Conservation (phyloP, 768 basidiomycete genomes). For the Zangia roseola region DNA sequence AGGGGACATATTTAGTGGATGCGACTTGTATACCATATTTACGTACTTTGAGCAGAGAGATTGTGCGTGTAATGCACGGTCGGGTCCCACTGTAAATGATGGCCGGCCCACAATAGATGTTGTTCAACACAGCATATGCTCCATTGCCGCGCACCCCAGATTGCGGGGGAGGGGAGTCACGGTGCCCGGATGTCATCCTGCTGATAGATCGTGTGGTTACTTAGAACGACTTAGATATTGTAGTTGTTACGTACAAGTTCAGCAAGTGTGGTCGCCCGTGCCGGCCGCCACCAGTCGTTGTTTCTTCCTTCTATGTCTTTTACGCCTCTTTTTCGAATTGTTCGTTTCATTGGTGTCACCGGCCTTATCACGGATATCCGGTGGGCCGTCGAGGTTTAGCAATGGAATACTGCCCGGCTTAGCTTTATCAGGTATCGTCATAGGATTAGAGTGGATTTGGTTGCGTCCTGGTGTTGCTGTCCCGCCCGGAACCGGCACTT, state of each 20-base stretch:
- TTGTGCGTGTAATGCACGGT: not conserved
- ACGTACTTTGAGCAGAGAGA: not conserved
- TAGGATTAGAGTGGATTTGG: conserved; percentile 5
- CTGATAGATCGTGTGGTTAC: not conserved
- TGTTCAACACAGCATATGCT: not conserved
- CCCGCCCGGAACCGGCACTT: conserved; percentile 18
- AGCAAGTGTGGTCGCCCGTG: conserved; percentile 17
- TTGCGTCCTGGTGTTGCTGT: not conserved
- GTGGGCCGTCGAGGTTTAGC: conserved; percentile 56
- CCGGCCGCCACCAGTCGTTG: conserved; percentile 27
- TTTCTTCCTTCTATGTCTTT: conserved; percentile 54
- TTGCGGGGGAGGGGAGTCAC: not conserved
- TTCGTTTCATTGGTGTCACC: conserved; percentile 15
- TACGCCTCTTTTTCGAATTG: conserved; percentile 53
- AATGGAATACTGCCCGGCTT: conserved; percentile 37
- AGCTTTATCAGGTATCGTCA: conserved; percentile 10
- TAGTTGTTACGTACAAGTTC: conserved; percentile 15
- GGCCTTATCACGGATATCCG: conserved; percentile 20
- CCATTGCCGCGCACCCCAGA: not conserved
- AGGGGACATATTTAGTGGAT: conserved; percentile 7
- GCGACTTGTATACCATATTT: conserved; percentile 1
- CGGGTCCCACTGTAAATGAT: not conserved
- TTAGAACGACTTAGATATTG: not conserved
- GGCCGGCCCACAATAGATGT: not conserved
- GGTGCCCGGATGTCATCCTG: conserved; percentile 1